Conservation (phyloP, 768 basidiomycete species). For the Tricholoma sp. region DNA sequence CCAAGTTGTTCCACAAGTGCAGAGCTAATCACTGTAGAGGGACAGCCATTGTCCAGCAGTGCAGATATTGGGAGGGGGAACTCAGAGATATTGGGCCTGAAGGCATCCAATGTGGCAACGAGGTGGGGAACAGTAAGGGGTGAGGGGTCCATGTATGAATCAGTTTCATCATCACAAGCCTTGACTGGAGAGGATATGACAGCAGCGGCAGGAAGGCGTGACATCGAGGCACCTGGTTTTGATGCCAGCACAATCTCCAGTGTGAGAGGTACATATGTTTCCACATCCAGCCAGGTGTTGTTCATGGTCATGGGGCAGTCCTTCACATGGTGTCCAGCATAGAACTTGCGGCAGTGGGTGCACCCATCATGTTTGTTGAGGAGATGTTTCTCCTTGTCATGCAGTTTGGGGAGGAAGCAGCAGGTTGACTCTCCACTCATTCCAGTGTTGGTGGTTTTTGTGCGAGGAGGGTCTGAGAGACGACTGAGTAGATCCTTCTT, state of each 20-base stretch:
- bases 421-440: not conserved
- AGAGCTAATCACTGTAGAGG: conserved; percentile 11
- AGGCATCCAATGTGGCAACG: not conserved
- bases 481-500: not conserved
- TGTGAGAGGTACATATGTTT: not conserved
- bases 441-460: not conserved
- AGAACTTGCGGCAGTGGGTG: conserved; percentile 11
- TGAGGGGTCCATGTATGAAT: not conserved
- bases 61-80: conserved; percentile 1
- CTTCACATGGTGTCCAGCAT: conserved; percentile 6
- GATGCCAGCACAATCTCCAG: not conserved
- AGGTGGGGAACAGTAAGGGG: not conserved
- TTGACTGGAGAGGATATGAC: not conserved
- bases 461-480: not conserved
- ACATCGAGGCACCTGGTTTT: not conserved
- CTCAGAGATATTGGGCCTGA: not conserved
- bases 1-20: conserved; percentile 7
- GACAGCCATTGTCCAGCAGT: conserved; percentile 11
- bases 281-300: not conserved
- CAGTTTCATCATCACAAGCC: not conserved
- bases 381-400: conserved; percentile 4
- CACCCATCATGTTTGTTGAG: conserved; percentile 14
- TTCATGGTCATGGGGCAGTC: not conserved
- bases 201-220: not conserved
- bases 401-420: conserved; percentile 7